Evolutionary conservation across 1,139 yeast species (phyloP), one percentile per base, ranked within the genome.

Genomic region (Suhomyces kunorum): DNA sequence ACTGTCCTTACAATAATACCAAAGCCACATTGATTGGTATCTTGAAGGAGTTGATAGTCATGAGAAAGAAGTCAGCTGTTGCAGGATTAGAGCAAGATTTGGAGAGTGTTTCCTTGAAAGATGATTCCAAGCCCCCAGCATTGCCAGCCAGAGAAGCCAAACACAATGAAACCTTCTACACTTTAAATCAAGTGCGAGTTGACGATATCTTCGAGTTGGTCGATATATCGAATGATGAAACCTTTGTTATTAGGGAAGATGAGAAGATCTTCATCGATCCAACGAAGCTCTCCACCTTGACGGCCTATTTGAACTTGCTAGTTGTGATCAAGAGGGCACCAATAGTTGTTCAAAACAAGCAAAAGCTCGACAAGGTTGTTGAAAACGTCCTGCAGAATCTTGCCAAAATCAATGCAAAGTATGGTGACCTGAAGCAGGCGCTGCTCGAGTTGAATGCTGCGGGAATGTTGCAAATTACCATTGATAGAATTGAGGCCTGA

Each of bases 1-100:
- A 76, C 42, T 87, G 95, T 55, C 95, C 96, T 2, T 81, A 71
- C 56, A 78, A 73, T 30, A 71, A 72, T 32, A 76, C 78, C 16
- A 80, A 81, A 49, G 72, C 81, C 19, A 79, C 80, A 3, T 64
- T 83, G 36, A 72, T 87, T 12, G 79, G 83, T 3, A 77, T 87
- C 19, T 71, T 87, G 51, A 88, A 85, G 56, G 86, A 81, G 47
- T 67, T 87, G 44, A 63, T 78, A 49, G 58, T 71, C 20, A 64
- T 70, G 45, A 51, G 50, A 9, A 63, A 34, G 16, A 7, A n/a
- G n/a, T n/a, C 33, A 6, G 5, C 16, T 1, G 15, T 12, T 7
- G 20, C 16, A 2, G 32, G 28, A 7, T 34, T 50, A 33, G 40
- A 40, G 3, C 35, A 39, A 4, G 29, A 28, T 13, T 26, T 39